Evolutionary conservation across 371 early-diverging fungal species (phyloP), one percentile per base, ranked within the genome.

Genomic region (Lichtheimia hyalospora): DNA sequence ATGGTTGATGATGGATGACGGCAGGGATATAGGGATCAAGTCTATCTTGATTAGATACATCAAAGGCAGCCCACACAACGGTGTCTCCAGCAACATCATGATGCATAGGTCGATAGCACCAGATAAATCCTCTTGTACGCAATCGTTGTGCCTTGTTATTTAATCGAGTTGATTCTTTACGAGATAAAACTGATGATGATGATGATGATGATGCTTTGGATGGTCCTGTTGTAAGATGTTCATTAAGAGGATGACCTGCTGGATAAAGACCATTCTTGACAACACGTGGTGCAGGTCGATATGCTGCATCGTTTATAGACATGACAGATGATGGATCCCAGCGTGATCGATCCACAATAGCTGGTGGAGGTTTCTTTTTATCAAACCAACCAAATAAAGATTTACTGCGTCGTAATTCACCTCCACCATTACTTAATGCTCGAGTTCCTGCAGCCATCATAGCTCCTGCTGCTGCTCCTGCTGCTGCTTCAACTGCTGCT

Each of bases 71-170:
- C 65, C 65, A 64, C 3, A 60, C 60, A 10, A 60, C 51, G 0
- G 43, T 60, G 13, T 13, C 23, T 0, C 40, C 46, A 39, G 50
- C 43, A n/a, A 15, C 49, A 5, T 18, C 20, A 14, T 34, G 25
- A 15, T 56, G 49, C 55, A 54, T 18, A 6, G 65, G 65, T 14
- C 65, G 60, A 41, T 60, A 64, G n/a, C 65, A 64, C 65, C 65
- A 64, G 24, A 64, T 64, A 55, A 49, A 60, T 2, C 27, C 43
- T 23, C 65, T 56, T 16, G 25, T 23, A 3, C 56, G 27, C 5
- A 60, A 46, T 14, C 50, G 51, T 25, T 52, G 54, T 5, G 60
- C 65, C 39, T 60, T 64, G 13, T 49, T 40, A 1, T 21, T 23
- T 0, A 62, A 4, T 5, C 56, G 23, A 14, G 23, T 48, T 2